Percentiles rank a stretch among this genome's conserved stretches.
These are phyloP conservation scores for button mushroom (Agaricus bisporus) DNA, from an alignment of 768 basidiomycete species.

Conservation along the genomic window DNA sequence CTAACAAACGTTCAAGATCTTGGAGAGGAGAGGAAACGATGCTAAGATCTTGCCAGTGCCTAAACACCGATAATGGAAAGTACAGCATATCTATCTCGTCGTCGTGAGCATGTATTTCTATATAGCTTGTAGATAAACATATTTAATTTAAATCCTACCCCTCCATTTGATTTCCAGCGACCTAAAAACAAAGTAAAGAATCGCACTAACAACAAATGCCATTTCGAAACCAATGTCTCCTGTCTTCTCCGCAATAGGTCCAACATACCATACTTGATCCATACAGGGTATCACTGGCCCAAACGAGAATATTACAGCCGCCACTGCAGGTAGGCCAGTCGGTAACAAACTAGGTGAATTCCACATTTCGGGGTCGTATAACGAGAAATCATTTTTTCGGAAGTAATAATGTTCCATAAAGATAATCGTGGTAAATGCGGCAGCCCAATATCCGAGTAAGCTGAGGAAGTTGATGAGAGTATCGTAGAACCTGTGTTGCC, in stretches of 20 bases:
- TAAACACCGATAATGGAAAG: too few relatives aligned
- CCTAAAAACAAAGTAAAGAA: constrained; percentile 56
- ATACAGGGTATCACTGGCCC: constrained; percentile 62
- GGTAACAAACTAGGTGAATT: constrained; percentile 53
- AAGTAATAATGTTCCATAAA: constrained; percentile 66
- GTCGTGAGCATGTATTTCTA: too few relatives aligned
- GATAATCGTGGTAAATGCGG: constrained; percentile 57
- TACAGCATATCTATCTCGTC: too few relatives aligned
- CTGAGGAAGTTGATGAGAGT: constrained; percentile 73
- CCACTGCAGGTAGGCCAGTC: constrained; percentile 59
- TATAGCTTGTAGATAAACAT: too few relatives aligned
- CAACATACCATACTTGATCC: constrained; percentile 72
- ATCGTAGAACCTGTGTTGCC: constrained; percentile 65
- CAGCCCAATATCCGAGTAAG: constrained; percentile 63
- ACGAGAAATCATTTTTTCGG: constrained; percentile 42
- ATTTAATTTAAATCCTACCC: constrained; percentile 5
- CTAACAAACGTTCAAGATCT: too few relatives aligned
- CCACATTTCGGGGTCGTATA: constrained; percentile 55
- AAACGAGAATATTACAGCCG: constrained; percentile 45
- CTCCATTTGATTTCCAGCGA: constrained; percentile 36
- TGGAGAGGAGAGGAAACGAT: too few relatives aligned
- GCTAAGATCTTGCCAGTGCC: too few relatives aligned
- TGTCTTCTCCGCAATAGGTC: constrained; percentile 60
- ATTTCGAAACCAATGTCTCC: constrained; percentile 85
- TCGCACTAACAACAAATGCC: constrained; percentile 46